Evolutionary conservation across 371 early-diverging fungal species (phyloP).

Genomic region (Catenaria anguillulae): DNA sequence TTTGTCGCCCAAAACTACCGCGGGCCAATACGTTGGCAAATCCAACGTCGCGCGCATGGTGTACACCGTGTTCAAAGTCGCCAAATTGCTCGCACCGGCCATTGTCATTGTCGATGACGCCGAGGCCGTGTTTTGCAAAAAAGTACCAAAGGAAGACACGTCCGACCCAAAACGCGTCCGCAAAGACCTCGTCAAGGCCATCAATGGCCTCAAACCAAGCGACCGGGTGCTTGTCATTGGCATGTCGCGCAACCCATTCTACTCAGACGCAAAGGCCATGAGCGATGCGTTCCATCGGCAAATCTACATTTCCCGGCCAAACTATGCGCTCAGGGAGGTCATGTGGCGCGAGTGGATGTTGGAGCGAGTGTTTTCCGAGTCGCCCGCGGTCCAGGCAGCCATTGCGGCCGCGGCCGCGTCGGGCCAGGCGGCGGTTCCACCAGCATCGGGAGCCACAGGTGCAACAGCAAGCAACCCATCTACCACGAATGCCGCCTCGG

Average conservation of each 20-base stretch:
- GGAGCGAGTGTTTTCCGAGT: too few species aligned
- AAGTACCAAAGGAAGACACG: conserved; percentile 40
- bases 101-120: conserved; percentile 35
- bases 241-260: conserved; percentile 32
- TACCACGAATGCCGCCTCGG: too few species aligned
- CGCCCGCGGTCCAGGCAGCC: too few species aligned
- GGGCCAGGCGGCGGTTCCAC: too few species aligned
- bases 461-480: too few species aligned
- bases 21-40: conserved; percentile 35
- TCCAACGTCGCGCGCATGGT: conserved; percentile 29
- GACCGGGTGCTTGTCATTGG: conserved; percentile 32
- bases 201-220: conserved; percentile 24
- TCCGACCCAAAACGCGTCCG: conserved; percentile 41
- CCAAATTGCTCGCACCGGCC: conserved; percentile 30
- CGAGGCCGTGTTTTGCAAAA: conserved; percentile 41
- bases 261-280: conserved; percentile 32
- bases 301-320: conserved; percentile 27
- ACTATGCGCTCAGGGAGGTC: conserved; percentile 24
- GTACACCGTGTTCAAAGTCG: conserved; percentile 46
- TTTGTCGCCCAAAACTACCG: conserved; percentile 31
- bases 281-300: conserved; percentile 28
- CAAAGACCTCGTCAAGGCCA: conserved; percentile 31
- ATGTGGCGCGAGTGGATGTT: conserved; percentile 30
- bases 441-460: too few species aligned
- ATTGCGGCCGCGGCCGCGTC: conserved; percentile 13